phyloP scores from a whole-genome alignment of 1,139 yeast species.

The Yamadazyma oceani region DNA sequence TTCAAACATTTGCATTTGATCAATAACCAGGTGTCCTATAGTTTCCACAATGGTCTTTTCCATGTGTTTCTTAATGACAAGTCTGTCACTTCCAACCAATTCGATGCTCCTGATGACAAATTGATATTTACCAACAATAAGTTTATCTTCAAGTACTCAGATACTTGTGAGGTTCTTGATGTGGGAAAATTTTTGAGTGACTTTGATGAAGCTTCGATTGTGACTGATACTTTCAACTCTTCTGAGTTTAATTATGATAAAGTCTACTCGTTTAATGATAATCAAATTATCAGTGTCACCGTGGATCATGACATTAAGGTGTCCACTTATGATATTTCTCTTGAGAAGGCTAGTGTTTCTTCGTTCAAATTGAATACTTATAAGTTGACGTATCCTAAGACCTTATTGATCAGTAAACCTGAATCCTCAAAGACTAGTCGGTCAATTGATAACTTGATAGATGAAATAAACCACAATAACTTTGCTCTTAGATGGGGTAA shows the following conservation, averaged over 20 bases:
- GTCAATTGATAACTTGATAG: conserved; percentile 32
- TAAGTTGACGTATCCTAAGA: conserved; percentile 8
- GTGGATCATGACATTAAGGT: conserved; percentile 6
- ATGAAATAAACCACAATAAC: conserved; percentile 26
- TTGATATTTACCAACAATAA: neutral
- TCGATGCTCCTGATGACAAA: neutral
- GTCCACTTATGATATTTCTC: conserved; percentile 8
- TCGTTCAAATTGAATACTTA: conserved; percentile 8
- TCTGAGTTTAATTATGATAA: conserved; percentile 4
- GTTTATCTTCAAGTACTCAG: neutral
- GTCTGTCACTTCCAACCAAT: neutral
- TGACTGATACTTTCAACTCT: conserved; percentile 14
- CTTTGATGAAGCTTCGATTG: conserved; percentile 13
- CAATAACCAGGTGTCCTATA: neutral
- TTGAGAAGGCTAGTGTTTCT: conserved; percentile 5
- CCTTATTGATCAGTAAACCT: conserved; percentile 30
- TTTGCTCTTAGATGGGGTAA: conserved; percentile 29
- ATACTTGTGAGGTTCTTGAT: conserved; percentile 1
- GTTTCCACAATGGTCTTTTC: conserved; percentile 1
- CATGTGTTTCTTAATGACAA: conserved; percentile 1
- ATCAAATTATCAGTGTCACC: conserved; percentile 11
- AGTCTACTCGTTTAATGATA: conserved; percentile 11
- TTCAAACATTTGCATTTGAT: neutral
- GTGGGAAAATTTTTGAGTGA: conserved; percentile 28
- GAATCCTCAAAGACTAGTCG: conserved; percentile 27